Evolutionary conservation across 2,329 filamentous ascomycete genomes (phyloP).

Genomic region (Eurotiales sp.): DNA sequence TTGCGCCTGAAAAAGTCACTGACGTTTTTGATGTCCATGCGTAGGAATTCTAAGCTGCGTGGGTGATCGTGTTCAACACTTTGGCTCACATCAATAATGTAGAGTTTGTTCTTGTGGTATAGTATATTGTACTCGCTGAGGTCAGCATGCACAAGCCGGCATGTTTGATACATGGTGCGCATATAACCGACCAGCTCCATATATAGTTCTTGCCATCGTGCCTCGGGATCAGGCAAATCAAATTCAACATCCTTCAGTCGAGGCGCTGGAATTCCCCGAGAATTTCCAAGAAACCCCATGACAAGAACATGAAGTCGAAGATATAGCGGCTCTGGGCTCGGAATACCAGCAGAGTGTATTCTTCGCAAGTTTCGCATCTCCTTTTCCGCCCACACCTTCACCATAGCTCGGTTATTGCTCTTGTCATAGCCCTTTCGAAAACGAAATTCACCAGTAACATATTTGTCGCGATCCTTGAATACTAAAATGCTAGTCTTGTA

Average conservation of each 20-base stretch:
- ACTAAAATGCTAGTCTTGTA: constrained; percentile 98
- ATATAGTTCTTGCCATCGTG: constrained; percentile 75
- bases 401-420: constrained; percentile 92
- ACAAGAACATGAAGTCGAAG: constrained; percentile 92
- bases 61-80: constrained; percentile 97
- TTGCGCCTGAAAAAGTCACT: constrained; percentile 87
- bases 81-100: constrained; percentile 96
- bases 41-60: constrained; percentile 82
- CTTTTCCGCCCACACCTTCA: constrained; percentile 98
- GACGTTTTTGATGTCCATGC: constrained; percentile 98
- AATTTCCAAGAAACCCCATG: constrained; percentile 89
- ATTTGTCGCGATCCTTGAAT: constrained; percentile 96
- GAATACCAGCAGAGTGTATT: constrained; percentile 78
- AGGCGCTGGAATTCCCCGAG: constrained; percentile 81
- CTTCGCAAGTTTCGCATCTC: constrained; percentile 91
- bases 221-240: constrained; percentile 61
- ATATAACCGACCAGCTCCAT: constrained; percentile 81
- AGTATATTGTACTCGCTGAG: constrained; percentile 97
- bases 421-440: constrained; percentile 92
- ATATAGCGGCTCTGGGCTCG: constrained; percentile 82
- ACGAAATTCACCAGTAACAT: constrained; percentile 89
- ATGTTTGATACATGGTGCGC: constrained; percentile 89
- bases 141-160: constrained; percentile 90
- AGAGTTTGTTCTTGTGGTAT: constrained; percentile 76
- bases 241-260: constrained; percentile 83